Conservation (phyloP, 176 grass and related monocot genomes). For the Miscanthus lutarioriparius region DNA sequence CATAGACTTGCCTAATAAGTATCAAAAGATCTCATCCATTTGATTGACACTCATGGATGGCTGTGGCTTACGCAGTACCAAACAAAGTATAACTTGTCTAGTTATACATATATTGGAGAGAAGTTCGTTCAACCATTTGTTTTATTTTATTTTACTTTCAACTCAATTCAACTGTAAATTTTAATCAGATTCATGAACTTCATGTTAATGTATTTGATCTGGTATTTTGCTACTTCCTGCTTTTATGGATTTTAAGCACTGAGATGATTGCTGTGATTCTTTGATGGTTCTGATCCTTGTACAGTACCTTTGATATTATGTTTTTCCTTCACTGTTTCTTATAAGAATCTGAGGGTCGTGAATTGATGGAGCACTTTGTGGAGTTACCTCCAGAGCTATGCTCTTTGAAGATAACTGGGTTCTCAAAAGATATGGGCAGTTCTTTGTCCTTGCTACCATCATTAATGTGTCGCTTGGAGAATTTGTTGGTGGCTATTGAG, state of each 20-base stretch:
- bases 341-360: constrained; percentile 51
- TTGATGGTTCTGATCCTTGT: constrained; percentile 13
- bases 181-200: neutral
- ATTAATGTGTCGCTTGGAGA: constrained; percentile 88
- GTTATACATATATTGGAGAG: neutral
- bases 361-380: constrained; percentile 73
- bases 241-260: constrained; percentile 10
- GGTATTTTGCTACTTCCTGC: constrained; percentile 26
- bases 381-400: constrained; percentile 90
- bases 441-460: constrained; percentile 92
- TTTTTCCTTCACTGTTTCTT: constrained; percentile 27
- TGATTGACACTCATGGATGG: neutral
- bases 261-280: constrained; percentile 14
- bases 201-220: constrained; percentile 3
- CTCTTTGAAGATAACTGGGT: constrained; percentile 85
- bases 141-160: constrained; percentile 11
- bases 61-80: neutral
- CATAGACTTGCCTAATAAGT: too few relatives aligned
- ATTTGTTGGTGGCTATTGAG: constrained; percentile 92
- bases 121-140: neutral
- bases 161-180: constrained; percentile 1
- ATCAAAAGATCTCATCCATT: neutral
- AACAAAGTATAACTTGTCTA: neutral
- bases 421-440: constrained; percentile 97
- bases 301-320: constrained; percentile 19